A percentile compares a stretch with the other conserved stretches of the same genome.
Evolutionary conservation across 352 stramenopile species (phyloP).

Genomic region (Globisporangium takayamanum): DNA sequence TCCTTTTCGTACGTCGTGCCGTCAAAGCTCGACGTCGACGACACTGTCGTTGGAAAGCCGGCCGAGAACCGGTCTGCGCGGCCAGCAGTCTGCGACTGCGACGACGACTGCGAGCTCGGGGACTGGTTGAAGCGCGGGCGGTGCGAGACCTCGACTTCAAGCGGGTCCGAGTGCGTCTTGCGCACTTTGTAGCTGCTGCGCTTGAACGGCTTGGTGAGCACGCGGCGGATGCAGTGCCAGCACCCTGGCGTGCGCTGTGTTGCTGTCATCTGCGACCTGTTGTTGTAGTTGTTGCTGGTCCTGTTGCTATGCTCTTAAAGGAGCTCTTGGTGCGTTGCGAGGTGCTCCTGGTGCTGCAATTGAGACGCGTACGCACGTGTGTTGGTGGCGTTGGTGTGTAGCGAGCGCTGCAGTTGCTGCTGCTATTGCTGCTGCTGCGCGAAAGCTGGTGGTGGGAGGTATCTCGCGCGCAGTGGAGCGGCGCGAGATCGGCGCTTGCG

Average conservation of each 20-base stretch:
- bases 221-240: slow-evolving; percentile 8
- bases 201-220: slow-evolving; percentile 15
- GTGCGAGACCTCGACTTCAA: slow-evolving; percentile 16
- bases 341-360: neutral
- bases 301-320: neutral
- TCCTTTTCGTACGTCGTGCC: slow-evolving; percentile 28
- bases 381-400: neutral
- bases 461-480: neutral
- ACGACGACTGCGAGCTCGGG: slow-evolving; percentile 12
- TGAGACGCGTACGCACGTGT: neutral
- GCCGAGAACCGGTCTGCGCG: slow-evolving; percentile 13
- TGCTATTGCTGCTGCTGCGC: neutral
- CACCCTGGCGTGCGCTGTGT: neutral
- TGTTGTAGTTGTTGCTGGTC: neutral
- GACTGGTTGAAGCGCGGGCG: slow-evolving; percentile 11
- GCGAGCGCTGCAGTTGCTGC: neutral
- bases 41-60: slow-evolving; percentile 11
- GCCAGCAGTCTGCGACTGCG: slow-evolving; percentile 3
- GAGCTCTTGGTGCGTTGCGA: neutral
- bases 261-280: neutral
- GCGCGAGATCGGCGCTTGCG: neutral
- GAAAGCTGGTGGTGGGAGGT: neutral
- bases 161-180: slow-evolving; percentile 16
- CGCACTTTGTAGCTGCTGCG: slow-evolving; percentile 18
- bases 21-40: slow-evolving; percentile 16